Evolutionary conservation across 257 asterid genomes (phyloP).

Genomic region (Gynochthodes officinalis): DNA sequence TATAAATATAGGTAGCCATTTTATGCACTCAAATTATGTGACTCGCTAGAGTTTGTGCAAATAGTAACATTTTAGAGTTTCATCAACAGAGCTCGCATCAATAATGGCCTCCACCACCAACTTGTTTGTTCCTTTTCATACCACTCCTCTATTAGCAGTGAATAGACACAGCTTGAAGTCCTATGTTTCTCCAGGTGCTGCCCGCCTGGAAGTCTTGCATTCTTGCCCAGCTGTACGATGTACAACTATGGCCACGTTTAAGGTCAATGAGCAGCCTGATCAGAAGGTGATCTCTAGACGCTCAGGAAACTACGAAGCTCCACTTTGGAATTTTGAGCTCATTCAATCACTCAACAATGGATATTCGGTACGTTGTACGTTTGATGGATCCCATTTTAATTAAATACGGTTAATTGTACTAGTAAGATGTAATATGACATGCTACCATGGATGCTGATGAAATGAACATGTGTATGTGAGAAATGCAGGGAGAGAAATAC

Average conservation of each 20-base stretch:
- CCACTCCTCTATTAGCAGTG: neutral
- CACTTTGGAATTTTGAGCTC: slow-evolving; percentile 33
- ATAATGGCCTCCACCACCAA: slow-evolving; percentile 7
- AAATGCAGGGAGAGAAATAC: slow-evolving; percentile 9
- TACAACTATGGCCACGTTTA: neutral
- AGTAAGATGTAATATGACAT: too few relatives aligned
- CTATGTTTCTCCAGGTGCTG: neutral
- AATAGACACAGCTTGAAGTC: neutral
- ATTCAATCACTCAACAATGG: slow-evolving; percentile 36
- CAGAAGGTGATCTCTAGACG: slow-evolving; percentile 17
- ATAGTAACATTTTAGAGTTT: too few relatives aligned
- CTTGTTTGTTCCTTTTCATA: neutral
- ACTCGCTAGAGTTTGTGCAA: too few relatives aligned
- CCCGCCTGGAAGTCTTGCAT: neutral
- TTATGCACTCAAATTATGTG: too few relatives aligned
- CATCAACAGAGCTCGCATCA: too few relatives aligned
- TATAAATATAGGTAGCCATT: too few relatives aligned
- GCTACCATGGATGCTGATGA: neutral
- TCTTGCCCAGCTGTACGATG: neutral
- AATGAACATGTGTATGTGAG: too few relatives aligned
- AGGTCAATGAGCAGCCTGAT: slow-evolving; percentile 7
- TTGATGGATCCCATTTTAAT: neutral
- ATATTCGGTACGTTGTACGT: slow-evolving; percentile 26
- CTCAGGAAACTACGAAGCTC: slow-evolving; percentile 44
- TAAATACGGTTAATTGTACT: neutral